Base-by-base conservation (phyloP, 2,329 filamentous ascomycete genomes). In the Stagonosporopsis chrysanthemi region DNA sequence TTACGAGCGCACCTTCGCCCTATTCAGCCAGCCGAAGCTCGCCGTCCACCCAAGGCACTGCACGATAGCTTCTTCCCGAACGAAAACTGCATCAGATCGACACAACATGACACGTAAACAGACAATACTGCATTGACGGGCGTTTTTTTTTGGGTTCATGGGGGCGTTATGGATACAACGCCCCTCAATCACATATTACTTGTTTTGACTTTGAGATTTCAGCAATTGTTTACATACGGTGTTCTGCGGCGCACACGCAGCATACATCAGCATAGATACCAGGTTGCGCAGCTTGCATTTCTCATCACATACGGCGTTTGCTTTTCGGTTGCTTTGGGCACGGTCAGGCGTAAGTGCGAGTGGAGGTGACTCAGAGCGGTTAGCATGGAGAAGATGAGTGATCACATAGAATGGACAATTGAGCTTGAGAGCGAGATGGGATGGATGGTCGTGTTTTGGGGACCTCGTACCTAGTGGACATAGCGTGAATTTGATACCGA, bases 21-120 rank as follows among this genome's bases (percentile, higher is more conserved):
- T 62, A 75, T 53, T 63, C 68, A 7, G 38, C 69, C 12, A 67
- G 67, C 39, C 70, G 73, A 52, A 66, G 67, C 52, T 75, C 73
- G 23, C 72, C 73, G 11, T 73, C 69, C 1, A 70, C 70, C 12
- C 70, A 68, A 44, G 70, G 71, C 33, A 67, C 65, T 41, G 64
- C 63, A 2, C 65, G 66, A 43, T 72, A 58, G 61, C 17, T 3
- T 12, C 14, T 6, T 23, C 22, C 23, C n/a, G 26, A 23, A n/a
- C 23, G 33, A 19, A 42, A 29, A 19, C 23, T 35, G 28, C 45
- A 29, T 44, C 51, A 48, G 45, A 51, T 58, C 38, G 22, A 39
- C 22, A 52, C 54, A 41, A 42, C 65, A 65, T 57, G 50, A 55
- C 31, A 56, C 61, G 45, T 38, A 44, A 39, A 45, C 41, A 33